Conservation (phyloP, 257 asterid genomes). For the Salvia rosmarinus region DNA sequence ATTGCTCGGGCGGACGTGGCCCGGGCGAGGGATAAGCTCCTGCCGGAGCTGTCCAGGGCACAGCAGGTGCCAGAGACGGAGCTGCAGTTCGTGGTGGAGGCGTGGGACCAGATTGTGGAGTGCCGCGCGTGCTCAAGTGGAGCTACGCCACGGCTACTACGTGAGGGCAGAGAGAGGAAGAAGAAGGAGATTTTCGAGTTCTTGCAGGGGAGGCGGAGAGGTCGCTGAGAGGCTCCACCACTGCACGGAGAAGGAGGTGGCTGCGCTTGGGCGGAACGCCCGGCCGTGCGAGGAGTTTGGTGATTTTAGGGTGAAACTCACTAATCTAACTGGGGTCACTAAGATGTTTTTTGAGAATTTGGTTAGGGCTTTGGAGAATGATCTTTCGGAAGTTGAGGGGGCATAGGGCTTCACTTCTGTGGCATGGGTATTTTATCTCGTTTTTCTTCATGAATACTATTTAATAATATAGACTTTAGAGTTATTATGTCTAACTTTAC, state of each 20-base stretch:
- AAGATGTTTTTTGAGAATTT: conserved; percentile 38
- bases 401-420: too few relatives aligned
- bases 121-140: conserved; percentile 59
- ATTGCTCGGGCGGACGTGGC: conserved; percentile 34
- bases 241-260: conserved; percentile 46
- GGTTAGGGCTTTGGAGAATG: conserved; percentile 41
- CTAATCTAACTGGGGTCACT: conserved; percentile 13
- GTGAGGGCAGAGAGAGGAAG: conserved; percentile 2
- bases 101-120: conserved; percentile 59
- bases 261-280: not conserved
- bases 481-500: too few relatives aligned
- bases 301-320: not conserved
- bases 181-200: conserved; percentile 38
- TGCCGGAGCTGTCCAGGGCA: not conserved
- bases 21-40: not conserved
- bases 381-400: conserved; percentile 32
- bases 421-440: too few relatives aligned
- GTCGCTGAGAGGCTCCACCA: conserved; percentile 53
- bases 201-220: conserved; percentile 51
- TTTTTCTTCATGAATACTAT: too few relatives aligned
- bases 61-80: not conserved
- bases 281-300: not conserved
- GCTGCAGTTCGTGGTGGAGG: conserved; percentile 33
- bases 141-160: conserved; percentile 50
- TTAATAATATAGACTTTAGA: too few relatives aligned